Evolutionary conservation across 2,329 filamentous ascomycete genomes (phyloP).

Genomic region (Alternaria incomplexa): DNA sequence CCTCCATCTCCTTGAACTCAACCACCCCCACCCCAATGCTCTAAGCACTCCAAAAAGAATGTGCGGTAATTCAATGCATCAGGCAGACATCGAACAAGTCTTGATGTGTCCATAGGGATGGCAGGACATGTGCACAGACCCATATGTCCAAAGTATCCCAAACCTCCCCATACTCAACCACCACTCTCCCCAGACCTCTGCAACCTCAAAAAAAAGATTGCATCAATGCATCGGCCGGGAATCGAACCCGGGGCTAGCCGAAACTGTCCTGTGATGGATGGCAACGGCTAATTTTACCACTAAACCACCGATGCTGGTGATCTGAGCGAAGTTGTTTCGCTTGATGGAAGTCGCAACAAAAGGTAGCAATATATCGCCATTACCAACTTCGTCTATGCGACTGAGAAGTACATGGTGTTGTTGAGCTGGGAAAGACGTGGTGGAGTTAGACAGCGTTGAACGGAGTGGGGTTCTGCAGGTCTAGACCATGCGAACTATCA

Average conservation of each 20-base stretch:
- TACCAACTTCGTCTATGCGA: not conserved
- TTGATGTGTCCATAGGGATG: rapidly evolving
- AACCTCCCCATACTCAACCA: not conserved
- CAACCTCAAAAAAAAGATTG: no score
- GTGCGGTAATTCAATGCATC: no score
- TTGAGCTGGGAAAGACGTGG: not conserved
- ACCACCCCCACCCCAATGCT: no score
- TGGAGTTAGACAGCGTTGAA: not conserved
- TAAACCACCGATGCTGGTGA: conserved; percentile 19
- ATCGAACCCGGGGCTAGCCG: conserved; percentile 23
- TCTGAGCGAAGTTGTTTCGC: not conserved
- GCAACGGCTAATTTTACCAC: conserved; percentile 25
- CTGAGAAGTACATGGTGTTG: no score
- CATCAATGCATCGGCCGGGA: conserved; percentile 19
- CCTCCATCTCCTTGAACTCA: no score
- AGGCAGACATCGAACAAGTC: rapidly evolving
- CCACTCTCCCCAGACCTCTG: not conserved
- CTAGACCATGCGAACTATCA: not conserved
- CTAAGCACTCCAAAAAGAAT: no score
- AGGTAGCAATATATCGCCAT: rapidly evolving
- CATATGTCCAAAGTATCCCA: rapidly evolving
- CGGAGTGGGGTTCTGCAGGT: not conserved
- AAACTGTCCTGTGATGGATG: conserved; percentile 5
- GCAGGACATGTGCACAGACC: not conserved
- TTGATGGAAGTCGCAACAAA: not conserved